Evolutionary conservation across 805 yeast genomes (phyloP).

Genomic region (Starmerella stigmatis): DNA sequence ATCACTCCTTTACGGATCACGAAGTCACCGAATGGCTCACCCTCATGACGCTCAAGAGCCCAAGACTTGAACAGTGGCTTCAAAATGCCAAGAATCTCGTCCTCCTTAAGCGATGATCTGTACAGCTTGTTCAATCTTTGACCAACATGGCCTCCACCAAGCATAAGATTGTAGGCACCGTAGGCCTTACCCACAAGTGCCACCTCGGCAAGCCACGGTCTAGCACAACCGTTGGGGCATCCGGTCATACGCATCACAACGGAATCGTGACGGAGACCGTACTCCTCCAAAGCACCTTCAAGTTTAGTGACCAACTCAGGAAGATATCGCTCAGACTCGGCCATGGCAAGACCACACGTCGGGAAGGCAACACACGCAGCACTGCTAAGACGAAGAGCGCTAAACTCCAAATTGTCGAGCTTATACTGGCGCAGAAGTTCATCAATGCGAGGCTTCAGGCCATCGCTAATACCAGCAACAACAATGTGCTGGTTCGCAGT

Average conservation of each 20-base stretch:
- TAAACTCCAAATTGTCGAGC: conserved; percentile 71
- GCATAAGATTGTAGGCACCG: conserved; percentile 84
- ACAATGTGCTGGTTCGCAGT: conserved; percentile 94
- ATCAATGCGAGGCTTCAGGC: conserved; percentile 54
- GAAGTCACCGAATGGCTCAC: conserved; percentile 94
- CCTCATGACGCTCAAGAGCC: conserved; percentile 82
- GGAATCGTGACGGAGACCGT: conserved; percentile 87
- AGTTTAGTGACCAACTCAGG: conserved; percentile 73
- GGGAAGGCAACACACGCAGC: conserved; percentile 98
- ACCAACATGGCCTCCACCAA: conserved; percentile 94
- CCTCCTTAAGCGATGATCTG: conserved; percentile 80
- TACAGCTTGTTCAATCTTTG: conserved; percentile 83
- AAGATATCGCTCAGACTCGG: conserved; percentile 87
- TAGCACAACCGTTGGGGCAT: conserved; percentile 96
- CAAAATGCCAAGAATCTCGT: conserved; percentile 65
- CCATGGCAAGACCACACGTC: conserved; percentile 98
- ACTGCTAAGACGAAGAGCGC: conserved; percentile 78
- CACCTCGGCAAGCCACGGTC: conserved; percentile 96
- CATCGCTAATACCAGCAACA: conserved; percentile 61
- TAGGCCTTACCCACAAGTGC: conserved; percentile 92
- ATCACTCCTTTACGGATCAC: conserved; percentile 78
- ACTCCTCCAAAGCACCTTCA: conserved; percentile 79
- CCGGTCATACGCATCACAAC: conserved; percentile 98
- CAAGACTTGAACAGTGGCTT: conserved; percentile 86
- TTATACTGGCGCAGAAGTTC: conserved; percentile 57